phyloP scores from a whole-genome alignment of 441 rosid species.

The Populus hybrid region DNA sequence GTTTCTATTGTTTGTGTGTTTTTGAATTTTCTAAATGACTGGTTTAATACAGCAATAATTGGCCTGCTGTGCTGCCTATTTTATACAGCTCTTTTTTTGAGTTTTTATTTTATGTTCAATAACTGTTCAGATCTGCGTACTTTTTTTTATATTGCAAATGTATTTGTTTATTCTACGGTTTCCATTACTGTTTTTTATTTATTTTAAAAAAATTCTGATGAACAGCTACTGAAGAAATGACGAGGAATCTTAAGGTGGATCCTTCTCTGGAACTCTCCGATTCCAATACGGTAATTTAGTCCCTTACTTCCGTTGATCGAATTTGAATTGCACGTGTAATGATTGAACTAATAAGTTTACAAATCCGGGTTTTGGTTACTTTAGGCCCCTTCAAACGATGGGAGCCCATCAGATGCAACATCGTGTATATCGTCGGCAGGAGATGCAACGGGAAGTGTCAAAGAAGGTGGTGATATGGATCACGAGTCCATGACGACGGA shows the following conservation, averaged over 20 bases:
- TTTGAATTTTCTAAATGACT: too few relatives aligned
- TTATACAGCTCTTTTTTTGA: neutral
- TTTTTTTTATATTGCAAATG: neutral
- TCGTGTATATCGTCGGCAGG: constrained; percentile 24
- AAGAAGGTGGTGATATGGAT: constrained; percentile 19
- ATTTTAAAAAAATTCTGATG: too few relatives aligned
- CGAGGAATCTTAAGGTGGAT: constrained; percentile 38
- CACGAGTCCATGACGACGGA: constrained; percentile 35
- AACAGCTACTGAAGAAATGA: constrained; percentile 38
- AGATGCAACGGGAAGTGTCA: constrained; percentile 16
- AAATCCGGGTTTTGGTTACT: neutral
- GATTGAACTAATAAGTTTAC: neutral
- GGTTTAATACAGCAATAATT: too few relatives aligned
- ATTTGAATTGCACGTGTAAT: neutral
- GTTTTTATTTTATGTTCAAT: too few relatives aligned
- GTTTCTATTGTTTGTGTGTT: too few relatives aligned
- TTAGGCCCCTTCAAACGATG: constrained; percentile 27
- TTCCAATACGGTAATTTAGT: constrained; percentile 25
- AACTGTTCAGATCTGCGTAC: too few relatives aligned
- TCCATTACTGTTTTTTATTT: neutral
- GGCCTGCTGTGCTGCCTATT: too few relatives aligned
- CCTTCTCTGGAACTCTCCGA: constrained; percentile 24
- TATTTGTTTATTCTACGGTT: neutral
- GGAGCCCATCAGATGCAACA: constrained; percentile 28
- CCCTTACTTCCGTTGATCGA: neutral